Evolutionary conservation across 768 basidiomycete genomes (phyloP).

Genomic region (Pisolithus orientalis): DNA sequence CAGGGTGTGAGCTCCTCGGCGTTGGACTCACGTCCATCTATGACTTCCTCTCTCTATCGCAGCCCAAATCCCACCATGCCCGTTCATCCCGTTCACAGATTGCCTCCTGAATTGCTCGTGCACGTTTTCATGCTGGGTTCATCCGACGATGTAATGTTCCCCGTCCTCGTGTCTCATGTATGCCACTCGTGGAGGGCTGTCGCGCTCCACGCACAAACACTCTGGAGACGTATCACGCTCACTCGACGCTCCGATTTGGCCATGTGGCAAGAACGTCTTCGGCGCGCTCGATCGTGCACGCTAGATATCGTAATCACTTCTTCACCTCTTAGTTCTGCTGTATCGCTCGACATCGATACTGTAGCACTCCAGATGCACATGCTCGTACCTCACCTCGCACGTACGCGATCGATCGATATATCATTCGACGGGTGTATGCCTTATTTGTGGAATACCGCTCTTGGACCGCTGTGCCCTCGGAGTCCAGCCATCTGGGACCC

Average conservation of each 20-base stretch:
- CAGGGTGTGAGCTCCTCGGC: conserved; percentile 11
- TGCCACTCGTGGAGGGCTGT: conserved; percentile 60
- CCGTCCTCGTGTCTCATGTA: conserved; percentile 61
- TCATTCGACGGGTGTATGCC: conserved; percentile 50
- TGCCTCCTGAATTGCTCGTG: conserved; percentile 60
- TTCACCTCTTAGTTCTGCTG: conserved; percentile 23
- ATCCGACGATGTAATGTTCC: conserved; percentile 49
- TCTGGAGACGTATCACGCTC: conserved; percentile 61
- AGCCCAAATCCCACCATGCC: conserved; percentile 15
- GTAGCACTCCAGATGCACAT: conserved; percentile 61
- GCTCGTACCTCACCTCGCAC: conserved; percentile 39
- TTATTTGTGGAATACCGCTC: conserved; percentile 62
- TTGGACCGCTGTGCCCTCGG: conserved; percentile 46
- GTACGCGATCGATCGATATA: conserved; percentile 60
- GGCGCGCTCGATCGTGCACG: conserved; percentile 52
- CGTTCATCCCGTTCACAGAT: conserved; percentile 46
- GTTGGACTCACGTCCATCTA: conserved; percentile 21
- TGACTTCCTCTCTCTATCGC: conserved; percentile 21
- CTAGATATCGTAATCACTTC: conserved; percentile 51
- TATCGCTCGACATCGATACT: conserved; percentile 28
- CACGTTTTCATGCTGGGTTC: conserved; percentile 59
- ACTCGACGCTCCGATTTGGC: conserved; percentile 33
- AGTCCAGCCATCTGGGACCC: conserved; percentile 19
- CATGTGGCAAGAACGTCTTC: conserved; percentile 62
- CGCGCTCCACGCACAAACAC: conserved; percentile 49